These are phyloP conservation scores for Metschnikowia kofuensis DNA, from an alignment of 805 yeast genomes.

Conservation along the genomic window DNA sequence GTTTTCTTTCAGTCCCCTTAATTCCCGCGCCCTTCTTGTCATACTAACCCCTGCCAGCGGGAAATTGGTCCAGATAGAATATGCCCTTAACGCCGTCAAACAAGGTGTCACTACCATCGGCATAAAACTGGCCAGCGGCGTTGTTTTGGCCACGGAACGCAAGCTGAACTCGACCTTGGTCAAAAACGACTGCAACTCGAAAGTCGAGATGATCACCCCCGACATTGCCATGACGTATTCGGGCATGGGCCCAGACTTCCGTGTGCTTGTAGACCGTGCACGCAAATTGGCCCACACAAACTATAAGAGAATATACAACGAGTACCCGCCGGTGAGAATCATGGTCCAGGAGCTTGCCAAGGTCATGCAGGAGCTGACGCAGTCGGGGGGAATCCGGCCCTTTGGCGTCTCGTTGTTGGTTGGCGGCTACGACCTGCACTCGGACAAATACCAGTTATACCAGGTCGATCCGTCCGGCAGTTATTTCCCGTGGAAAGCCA, in stretches of 20 bases:
- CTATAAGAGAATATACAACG: conserved; percentile 91
- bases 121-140: conserved; percentile 89
- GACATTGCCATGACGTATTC: conserved; percentile 95
- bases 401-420: conserved; percentile 92
- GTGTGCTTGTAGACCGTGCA: conserved; percentile 91
- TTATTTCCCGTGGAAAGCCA: conserved; percentile 98
- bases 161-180: conserved; percentile 78
- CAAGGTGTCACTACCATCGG: conserved; percentile 98
- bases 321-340: conserved; percentile 94
- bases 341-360: conserved; percentile 93
- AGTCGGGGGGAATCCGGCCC: conserved; percentile 98
- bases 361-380: conserved; percentile 98
- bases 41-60: conserved; percentile 57
- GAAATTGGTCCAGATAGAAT: conserved; percentile 94
- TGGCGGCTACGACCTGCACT: conserved; percentile 87
- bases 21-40: background rate
- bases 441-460: conserved; percentile 69
- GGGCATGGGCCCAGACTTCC: conserved; percentile 98
- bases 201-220: conserved; percentile 84
- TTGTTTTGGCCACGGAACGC: conserved; percentile 95
- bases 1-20: conserved; percentile 22
- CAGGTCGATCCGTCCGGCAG: conserved; percentile 99
- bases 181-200: conserved; percentile 69
- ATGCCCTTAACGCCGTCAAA: conserved; percentile 94
- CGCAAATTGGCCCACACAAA: conserved; percentile 90